Evolutionary conservation across 176 grass and related monocot species (phyloP), one percentile per base, ranked within the genome.

Genomic region (Alopecurus myosuroides): DNA sequence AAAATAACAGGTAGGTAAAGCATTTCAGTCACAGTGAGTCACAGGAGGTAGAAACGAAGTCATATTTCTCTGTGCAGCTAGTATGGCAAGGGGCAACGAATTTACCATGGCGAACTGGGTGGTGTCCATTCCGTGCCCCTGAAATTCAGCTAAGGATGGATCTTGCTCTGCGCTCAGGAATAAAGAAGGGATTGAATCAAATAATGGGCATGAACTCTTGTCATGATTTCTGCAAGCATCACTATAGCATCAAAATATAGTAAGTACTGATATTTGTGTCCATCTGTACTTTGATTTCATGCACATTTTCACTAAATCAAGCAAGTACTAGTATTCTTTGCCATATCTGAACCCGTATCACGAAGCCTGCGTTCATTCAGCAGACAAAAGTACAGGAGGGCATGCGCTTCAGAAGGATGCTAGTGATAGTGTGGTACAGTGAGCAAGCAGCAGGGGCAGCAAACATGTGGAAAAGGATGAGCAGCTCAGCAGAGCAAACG

Each of bases 91-190:
- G 7, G 35, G 20, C 11, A 34, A 34, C 3, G 61, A 64, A 64
- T 34, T 61, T 83, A 84, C 95, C 95, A 97, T 97, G 18, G 92
- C 88, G 81, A 97, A 94, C 88, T 97, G 95, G 35, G 86, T 91
- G 67, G 67, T 74, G 57, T 42, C 57, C 89, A 90, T 87, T 34
- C 68, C 19, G 17, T 44, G 2, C 61, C 26, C 40, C 40, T 9
- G 1, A 46, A 45, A 42, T 75, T 75, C 44, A 74, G 26, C 71
- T 51, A 18, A 18, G 10, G 45, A 48, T 34, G 18, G 72, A 75
- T 75, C 45, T 51, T 11, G 72, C 9, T 9, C 72, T 49, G 74
- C 31, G 1, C 50, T 5, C 19, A 39, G 2, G 20, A 23, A 14
- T n/a, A 19, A 53, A 53, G 31, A 53, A 74, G 71, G 28, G 31